phyloP scores from a whole-genome alignment of 176 grass and related monocot genomes.

The Raddia guianensis region DNA sequence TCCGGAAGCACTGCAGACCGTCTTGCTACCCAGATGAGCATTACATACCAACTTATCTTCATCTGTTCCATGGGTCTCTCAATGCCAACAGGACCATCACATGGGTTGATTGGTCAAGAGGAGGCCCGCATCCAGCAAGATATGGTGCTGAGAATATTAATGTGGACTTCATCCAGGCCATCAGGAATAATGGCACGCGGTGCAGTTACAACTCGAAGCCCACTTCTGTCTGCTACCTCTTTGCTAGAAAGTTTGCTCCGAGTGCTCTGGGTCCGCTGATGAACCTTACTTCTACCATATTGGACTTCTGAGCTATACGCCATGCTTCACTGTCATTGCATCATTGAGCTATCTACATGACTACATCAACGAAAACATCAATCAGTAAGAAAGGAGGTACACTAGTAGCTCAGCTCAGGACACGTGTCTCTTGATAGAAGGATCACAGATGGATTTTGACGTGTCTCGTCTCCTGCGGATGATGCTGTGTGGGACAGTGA shows the following conservation, averaged over 20 bases:
- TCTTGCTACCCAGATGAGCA: conserved; percentile 85
- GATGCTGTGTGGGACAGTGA: conserved; percentile 47
- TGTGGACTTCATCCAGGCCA: conserved; percentile 62
- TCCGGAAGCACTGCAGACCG: conserved; percentile 74
- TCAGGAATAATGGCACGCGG: conserved; percentile 71
- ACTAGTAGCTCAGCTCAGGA: conserved; percentile 16
- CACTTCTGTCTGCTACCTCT: conserved; percentile 72
- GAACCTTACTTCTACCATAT: conserved; percentile 62
- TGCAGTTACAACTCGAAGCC: conserved; percentile 71
- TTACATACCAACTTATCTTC: conserved; percentile 83
- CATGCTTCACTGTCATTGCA: not conserved
- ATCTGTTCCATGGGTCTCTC: conserved; percentile 68
- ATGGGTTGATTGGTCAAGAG: conserved; percentile 95
- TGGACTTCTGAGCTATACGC: conserved; percentile 56
- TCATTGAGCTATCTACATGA: conserved; percentile 25
- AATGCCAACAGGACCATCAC: conserved; percentile 80
- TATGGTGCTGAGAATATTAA: conserved; percentile 65
- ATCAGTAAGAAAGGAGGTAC: conserved; percentile 31
- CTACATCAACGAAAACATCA: not conserved
- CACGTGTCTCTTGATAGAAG: conserved; percentile 37
- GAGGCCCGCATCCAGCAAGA: conserved; percentile 76
- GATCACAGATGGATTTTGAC: conserved; percentile 35
- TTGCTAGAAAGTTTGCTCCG: conserved; percentile 86
- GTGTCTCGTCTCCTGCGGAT: conserved; percentile 16
- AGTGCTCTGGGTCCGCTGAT: conserved; percentile 71